phyloP scores from a whole-genome alignment of 257 asterid genomes.

The Solanum boliviense region DNA sequence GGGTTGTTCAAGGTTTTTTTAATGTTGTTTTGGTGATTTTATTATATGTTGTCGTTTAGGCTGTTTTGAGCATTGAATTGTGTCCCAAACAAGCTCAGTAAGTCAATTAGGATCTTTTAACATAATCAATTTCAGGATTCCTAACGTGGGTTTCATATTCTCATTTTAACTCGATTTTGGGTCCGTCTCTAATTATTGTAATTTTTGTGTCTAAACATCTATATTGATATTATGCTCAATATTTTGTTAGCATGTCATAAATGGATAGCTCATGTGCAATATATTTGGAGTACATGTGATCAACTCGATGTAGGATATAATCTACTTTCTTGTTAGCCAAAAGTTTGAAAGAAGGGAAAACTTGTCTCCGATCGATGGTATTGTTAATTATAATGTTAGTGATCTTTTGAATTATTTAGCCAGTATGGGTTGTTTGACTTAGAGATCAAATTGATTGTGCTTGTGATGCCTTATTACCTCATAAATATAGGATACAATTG shows the following conservation, averaged over 20 bases:
- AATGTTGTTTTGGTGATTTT: neutral
- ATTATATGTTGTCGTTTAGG: neutral
- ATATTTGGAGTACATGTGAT: too few species aligned
- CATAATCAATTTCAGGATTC: too few species aligned
- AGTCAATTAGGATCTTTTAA: neutral
- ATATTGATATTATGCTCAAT: neutral
- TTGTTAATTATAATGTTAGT: too few species aligned
- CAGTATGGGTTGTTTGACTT: neutral
- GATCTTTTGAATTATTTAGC: too few species aligned
- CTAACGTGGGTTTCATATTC: accelerated
- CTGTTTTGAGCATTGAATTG: too few species aligned
- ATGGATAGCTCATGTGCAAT: accelerated
- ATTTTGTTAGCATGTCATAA: too few species aligned
- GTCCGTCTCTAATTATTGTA: neutral
- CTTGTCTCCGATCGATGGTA: neutral
- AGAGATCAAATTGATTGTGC: neutral
- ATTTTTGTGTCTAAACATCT: neutral
- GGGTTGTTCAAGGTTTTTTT: neutral
- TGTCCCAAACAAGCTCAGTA: neutral
- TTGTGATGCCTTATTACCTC: neutral
- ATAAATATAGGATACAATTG: neutral
- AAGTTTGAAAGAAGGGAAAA: neutral
- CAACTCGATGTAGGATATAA: accelerated
- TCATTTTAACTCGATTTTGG: neutral
- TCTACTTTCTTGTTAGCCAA: too few species aligned